Conservation (phyloP, 2,329 filamentous ascomycete species). For the Cladosporium sp. region DNA sequence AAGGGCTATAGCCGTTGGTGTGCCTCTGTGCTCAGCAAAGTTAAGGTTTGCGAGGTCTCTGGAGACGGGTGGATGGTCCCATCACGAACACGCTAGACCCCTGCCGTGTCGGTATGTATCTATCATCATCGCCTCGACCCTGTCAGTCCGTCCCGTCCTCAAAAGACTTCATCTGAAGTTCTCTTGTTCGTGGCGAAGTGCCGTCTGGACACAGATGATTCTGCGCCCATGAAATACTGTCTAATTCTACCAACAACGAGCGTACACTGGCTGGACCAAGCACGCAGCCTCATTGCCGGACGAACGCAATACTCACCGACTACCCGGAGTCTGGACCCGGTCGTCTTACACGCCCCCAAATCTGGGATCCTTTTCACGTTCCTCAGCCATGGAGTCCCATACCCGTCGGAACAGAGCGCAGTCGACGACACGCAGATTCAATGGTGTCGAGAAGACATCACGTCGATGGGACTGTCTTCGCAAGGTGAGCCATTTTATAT, state of each 20-base stretch:
- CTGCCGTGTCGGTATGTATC: conserved; percentile 3
- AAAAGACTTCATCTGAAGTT: conserved; percentile 1
- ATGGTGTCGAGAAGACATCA: conserved; percentile 12
- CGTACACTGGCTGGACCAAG: conserved; percentile 15
- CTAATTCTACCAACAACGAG: neutral
- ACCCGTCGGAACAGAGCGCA: neutral
- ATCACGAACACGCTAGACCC: conserved; percentile 4
- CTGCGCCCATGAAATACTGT: neutral
- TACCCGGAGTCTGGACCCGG: neutral
- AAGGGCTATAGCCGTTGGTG: conserved; percentile 13
- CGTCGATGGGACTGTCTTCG: conserved; percentile 24
- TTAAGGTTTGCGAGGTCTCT: conserved; percentile 11
- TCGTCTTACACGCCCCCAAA: neutral
- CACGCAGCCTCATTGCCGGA: neutral
- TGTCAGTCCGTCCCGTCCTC: neutral
- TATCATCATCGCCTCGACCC: conserved; percentile 7
- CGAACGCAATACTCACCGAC: neutral
- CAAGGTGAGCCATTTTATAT: conserved; percentile 18
- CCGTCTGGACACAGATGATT: neutral
- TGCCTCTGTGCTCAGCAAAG: neutral
- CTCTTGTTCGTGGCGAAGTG: neutral
- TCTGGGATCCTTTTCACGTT: neutral
- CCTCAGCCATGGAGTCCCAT: neutral
- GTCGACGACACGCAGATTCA: conserved; percentile 3
- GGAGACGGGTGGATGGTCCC: conserved; percentile 4